These are phyloP conservation scores for Scorias spongiosa DNA, from an alignment of 2,329 filamentous ascomycete species.

Conservation along the genomic window DNA sequence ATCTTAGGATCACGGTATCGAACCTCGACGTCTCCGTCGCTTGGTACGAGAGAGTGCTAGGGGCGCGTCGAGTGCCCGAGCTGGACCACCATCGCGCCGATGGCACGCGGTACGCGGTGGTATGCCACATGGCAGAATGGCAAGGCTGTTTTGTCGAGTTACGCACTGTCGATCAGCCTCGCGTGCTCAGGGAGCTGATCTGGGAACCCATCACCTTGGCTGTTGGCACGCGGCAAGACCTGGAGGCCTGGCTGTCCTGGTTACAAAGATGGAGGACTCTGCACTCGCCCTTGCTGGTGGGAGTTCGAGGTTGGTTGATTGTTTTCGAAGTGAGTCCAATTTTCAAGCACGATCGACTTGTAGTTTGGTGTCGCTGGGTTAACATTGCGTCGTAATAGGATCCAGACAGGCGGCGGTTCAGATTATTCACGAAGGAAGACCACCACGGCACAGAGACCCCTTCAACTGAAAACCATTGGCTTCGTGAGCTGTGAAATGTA, in stretches of 20 bases:
- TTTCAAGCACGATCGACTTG: no score
- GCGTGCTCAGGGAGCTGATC: constrained; percentile 1
- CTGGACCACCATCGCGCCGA: constrained; percentile 2
- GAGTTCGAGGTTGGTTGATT: constrained; percentile 2
- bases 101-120: constrained; percentile 1
- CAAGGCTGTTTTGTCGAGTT: constrained; percentile 1
- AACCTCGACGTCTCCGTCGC: constrained; percentile 5
- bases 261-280: constrained; percentile 1
- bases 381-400: background rate
- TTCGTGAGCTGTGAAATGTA: background rate
- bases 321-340: constrained; percentile 2
- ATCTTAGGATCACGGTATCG: constrained; percentile 5
- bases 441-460: constrained; percentile 2
- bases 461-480: constrained; percentile 1
- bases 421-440: constrained; percentile 1
- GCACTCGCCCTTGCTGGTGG: constrained; percentile 2
- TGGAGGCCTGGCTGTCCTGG: constrained; percentile 1
- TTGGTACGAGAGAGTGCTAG: constrained; percentile 6
- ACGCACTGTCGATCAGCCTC: background rate
- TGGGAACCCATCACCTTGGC: constrained; percentile 3
- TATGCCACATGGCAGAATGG: constrained; percentile 4
- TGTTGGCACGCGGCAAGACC: background rate
- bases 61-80: constrained; percentile 1
- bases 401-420: background rate
- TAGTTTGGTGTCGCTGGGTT: background rate